phyloP scores from a whole-genome alignment of 2,329 filamentous ascomycete species.

The Penicillium frequentans region DNA sequence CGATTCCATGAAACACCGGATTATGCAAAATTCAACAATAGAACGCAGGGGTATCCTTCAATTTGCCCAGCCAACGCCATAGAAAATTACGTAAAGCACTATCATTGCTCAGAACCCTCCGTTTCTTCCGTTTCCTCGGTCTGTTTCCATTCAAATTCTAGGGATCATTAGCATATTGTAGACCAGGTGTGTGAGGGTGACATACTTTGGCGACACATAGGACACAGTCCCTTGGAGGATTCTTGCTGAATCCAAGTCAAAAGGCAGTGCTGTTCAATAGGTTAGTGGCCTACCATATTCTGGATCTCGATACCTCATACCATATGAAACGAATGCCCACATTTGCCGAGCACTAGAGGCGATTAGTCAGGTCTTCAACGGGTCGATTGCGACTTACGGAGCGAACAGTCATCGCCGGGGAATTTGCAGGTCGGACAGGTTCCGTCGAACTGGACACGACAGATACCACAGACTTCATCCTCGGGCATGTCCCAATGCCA shows the following conservation, averaged over 20 bases:
- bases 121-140: constrained; percentile 28
- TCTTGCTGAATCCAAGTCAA: constrained; percentile 87
- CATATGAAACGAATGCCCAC: constrained; percentile 98
- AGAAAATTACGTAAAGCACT: neutral
- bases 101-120: constrained; percentile 8
- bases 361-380: constrained; percentile 4
- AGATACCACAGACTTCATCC: constrained; percentile 97
- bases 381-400: constrained; percentile 62
- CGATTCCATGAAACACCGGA: neutral
- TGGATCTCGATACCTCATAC: constrained; percentile 47
- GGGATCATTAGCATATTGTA: constrained; percentile 12
- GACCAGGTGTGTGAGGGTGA: constrained; percentile 1
- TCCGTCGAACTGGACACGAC: constrained; percentile 95
- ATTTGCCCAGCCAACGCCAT: constrained; percentile 10
- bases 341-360: constrained; percentile 83
- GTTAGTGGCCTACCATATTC: constrained; percentile 1
- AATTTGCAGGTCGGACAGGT: constrained; percentile 98
- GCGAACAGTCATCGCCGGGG: constrained; percentile 90
- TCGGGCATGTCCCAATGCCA: constrained; percentile 98
- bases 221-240: constrained; percentile 87
- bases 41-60: constrained; percentile 8
- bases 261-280: constrained; percentile 75
- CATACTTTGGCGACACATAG: constrained; percentile 94
- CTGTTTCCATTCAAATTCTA: constrained; percentile 57
- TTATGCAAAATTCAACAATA: neutral